A percentile compares a stretch with the other conserved stretches of the same genome.
These are phyloP conservation scores for Aspergillus calidoustus DNA, from an alignment of 2,329 filamentous ascomycete genomes.

Conservation along the genomic window DNA sequence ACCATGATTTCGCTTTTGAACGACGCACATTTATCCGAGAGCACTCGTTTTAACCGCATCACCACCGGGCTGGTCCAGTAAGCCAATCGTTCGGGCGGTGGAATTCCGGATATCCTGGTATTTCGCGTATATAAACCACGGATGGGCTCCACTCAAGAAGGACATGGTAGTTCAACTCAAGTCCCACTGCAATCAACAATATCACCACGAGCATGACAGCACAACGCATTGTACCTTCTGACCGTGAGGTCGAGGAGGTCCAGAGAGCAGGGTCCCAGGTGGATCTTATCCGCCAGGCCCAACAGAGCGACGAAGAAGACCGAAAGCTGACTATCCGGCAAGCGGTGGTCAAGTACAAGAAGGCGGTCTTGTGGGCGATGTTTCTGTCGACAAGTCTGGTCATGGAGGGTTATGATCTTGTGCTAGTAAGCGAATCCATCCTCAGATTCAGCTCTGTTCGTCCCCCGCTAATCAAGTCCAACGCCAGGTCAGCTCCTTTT, in stretches of 20 bases:
- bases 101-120: background rate
- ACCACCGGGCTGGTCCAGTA: background rate
- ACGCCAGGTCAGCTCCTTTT: slow-evolving; percentile 17
- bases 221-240: background rate
- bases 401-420: slow-evolving; percentile 34
- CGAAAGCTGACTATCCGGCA: slow-evolving; percentile 31
- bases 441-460: background rate
- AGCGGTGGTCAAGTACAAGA: slow-evolving; percentile 31
- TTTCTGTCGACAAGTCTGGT: slow-evolving; percentile 33
- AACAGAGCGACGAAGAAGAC: slow-evolving; percentile 28
- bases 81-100: background rate
- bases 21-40: background rate
- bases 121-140: background rate
- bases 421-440: slow-evolving; percentile 16
- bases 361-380: slow-evolving; percentile 33
- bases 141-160: background rate
- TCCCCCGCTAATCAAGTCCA: background rate
- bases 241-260: background rate
- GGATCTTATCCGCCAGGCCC: slow-evolving; percentile 17
- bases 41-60: background rate
- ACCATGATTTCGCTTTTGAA: background rate
- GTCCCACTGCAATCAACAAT: background rate
- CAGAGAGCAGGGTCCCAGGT: background rate
- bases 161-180: background rate
- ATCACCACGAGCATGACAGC: background rate